phyloP scores from a whole-genome alignment of 1,284 basidiomycete genomes.

The Sutorius eximius region DNA sequence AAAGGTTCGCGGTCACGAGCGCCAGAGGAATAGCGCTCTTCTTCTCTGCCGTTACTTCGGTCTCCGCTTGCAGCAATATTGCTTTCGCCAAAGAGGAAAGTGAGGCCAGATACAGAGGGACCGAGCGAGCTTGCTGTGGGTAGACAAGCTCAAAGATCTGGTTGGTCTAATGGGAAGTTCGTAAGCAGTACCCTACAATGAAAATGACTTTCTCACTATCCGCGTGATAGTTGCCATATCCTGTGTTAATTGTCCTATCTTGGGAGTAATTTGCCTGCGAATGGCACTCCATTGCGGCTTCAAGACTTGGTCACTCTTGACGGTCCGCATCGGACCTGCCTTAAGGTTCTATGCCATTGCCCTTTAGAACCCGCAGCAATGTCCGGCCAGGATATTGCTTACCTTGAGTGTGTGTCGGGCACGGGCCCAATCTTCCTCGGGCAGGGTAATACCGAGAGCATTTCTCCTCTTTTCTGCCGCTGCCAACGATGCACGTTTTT shows the following conservation, averaged over 20 bases:
- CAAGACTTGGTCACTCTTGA: constrained; percentile 63
- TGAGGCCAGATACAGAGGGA: constrained; percentile 68
- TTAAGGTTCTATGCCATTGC: constrained; percentile 60
- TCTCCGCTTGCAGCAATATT: constrained; percentile 91
- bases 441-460: constrained; percentile 49
- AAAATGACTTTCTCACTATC: constrained; percentile 56
- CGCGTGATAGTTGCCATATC: constrained; percentile 67
- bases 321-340: constrained; percentile 64
- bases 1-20: constrained; percentile 56
- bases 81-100: constrained; percentile 87
- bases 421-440: constrained; percentile 66
- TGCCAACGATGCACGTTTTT: constrained; percentile 35
- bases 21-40: constrained; percentile 84
- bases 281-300: constrained; percentile 61
- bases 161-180: constrained; percentile 51
- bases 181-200: constrained; percentile 7
- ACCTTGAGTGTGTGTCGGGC: constrained; percentile 66
- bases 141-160: constrained; percentile 60
- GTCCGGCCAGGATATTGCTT: constrained; percentile 16
- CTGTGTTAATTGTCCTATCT: constrained; percentile 90
- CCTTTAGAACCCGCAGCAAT: constrained; percentile 28
- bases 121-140: constrained; percentile 39
- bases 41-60: constrained; percentile 89
- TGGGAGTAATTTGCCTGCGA: constrained; percentile 86
- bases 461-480: constrained; percentile 34